Conservation (phyloP, 169 alveolate genomes). For the Plasmodium gonderi region DNA sequence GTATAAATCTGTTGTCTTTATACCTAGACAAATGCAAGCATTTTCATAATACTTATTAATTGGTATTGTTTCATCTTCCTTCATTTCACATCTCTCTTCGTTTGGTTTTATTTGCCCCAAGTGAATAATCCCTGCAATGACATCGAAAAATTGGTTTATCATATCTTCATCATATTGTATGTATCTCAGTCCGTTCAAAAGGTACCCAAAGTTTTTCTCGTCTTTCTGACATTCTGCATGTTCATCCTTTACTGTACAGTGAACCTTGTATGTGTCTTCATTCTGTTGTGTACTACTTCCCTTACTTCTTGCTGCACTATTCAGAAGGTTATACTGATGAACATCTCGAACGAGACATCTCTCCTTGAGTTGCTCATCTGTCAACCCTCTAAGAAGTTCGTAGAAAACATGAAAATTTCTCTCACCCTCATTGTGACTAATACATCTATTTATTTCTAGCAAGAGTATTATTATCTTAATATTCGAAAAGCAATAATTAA, state of each 20-base stretch:
- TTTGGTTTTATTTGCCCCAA: constrained; percentile 33
- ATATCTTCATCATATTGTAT: constrained; percentile 44
- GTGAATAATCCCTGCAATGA: constrained; percentile 52
- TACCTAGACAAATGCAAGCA: constrained; percentile 6
- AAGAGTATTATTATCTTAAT: constrained; percentile 74
- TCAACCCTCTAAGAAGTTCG: constrained; percentile 83
- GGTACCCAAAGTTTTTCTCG: constrained; percentile 26
- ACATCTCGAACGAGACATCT: constrained; percentile 37
- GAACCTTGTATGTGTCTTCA: too few species aligned
- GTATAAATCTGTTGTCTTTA: background rate
- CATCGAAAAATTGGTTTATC: constrained; percentile 28
- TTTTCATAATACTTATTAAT: background rate
- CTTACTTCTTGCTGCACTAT: background rate
- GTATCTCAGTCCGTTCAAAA: constrained; percentile 36
- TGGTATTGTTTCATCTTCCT: background rate
- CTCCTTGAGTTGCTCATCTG: constrained; percentile 21
- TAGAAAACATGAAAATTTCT: constrained; percentile 97
- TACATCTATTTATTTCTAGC: constrained; percentile 96
- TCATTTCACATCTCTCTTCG: background rate
- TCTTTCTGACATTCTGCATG: background rate
- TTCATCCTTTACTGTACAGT: background rate
- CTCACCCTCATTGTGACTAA: constrained; percentile 90
- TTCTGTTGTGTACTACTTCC: background rate
- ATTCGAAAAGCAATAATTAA: constrained; percentile 83
- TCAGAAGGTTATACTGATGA: constrained; percentile 17